Base-by-base conservation (phyloP, 176 grass and related monocot genomes). In the Melocanna baccifera region DNA sequence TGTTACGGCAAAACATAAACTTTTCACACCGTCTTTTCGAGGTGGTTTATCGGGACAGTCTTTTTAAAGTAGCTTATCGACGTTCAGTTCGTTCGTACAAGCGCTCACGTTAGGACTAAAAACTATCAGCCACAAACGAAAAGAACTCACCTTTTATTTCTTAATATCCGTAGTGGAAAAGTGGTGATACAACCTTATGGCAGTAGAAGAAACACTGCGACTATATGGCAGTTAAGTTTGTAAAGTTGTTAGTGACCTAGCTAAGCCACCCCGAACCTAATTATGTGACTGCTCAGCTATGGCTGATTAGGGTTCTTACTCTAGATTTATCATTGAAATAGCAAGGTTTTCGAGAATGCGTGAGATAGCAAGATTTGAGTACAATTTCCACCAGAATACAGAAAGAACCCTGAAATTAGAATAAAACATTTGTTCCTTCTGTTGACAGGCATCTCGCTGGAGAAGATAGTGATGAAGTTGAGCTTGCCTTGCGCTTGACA, bases 51-150 rank as follows among this genome's bases (percentile, higher is more conserved):
- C 34, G 34, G 34, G 34, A 34, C 30, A 30, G 2, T 30, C 2
- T 36, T 36, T 36, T 36, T 0, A 0, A 36, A 36, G 5, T 0
- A 0, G 0, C 34, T 36, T 36, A 5, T 36, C 4, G 34, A 3
- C 34, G 4, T 36, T 36, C 34, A 36, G 0, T 36, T 36, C 34
- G 0, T 36, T 36, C 4, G 34, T 0, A 4, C 4, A 34, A 34
- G 0, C 4, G 0, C 4, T 34, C 0, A 0, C 34, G 4, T 34
- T 34, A 34, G 34, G 4, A 4, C 34, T 0, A 34, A 34, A 34
- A 36, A 0, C 34, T 36, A 36, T 36, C 4, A 36, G 34, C 34
- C 9, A 3, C 1, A 43, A 43, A 0, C 0, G 5, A 12, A 45
- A 45, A 45, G 4, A 36, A 36, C 34, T 36, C 4, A 4, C 4